Conservation (phyloP, 768 basidiomycete genomes). For the Baorangia bicolor region DNA sequence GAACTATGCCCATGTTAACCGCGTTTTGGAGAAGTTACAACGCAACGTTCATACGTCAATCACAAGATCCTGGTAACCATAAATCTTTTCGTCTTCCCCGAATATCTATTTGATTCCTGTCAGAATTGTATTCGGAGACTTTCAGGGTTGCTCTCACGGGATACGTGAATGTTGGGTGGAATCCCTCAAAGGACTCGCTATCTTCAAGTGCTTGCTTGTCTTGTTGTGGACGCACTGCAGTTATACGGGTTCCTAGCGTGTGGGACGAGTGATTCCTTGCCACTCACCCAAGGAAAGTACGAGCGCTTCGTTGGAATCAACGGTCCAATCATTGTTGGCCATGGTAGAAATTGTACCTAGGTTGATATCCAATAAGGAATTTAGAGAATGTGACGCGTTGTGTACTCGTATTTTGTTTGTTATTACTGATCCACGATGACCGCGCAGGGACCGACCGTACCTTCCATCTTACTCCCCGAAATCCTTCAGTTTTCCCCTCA, state of each 20-base stretch:
- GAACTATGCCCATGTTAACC: conserved; percentile 46
- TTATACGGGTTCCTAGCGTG: background rate
- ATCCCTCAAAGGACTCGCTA: conserved; percentile 61
- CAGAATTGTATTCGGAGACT: background rate
- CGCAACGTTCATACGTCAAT: conserved; percentile 66
- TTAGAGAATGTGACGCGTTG: conserved; percentile 23
- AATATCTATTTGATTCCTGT: conserved; percentile 60
- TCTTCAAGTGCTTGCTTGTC: conserved; percentile 59
- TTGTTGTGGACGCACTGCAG: conserved; percentile 63
- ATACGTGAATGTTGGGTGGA: conserved; percentile 92
- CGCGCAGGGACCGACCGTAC: conserved; percentile 29
- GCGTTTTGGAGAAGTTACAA: background rate
- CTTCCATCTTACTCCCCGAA: conserved; percentile 37
- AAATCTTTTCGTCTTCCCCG: conserved; percentile 95
- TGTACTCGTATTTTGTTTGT: conserved; percentile 21
- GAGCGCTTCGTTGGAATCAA: conserved; percentile 76
- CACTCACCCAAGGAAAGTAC: conserved; percentile 67
- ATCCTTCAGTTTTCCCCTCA: conserved; percentile 84
- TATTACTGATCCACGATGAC: conserved; percentile 19
- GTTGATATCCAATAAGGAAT: background rate
- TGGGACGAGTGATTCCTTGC: background rate
- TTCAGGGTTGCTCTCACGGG: conserved; percentile 56
- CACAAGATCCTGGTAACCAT: conserved; percentile 82
- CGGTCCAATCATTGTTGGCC: conserved; percentile 60
- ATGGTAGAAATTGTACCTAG: conserved; percentile 9